Evolutionary conservation across 2,329 filamentous ascomycete genomes (phyloP), one percentile per base, ranked within the genome.

Genomic region (Thelonectria blattea): DNA sequence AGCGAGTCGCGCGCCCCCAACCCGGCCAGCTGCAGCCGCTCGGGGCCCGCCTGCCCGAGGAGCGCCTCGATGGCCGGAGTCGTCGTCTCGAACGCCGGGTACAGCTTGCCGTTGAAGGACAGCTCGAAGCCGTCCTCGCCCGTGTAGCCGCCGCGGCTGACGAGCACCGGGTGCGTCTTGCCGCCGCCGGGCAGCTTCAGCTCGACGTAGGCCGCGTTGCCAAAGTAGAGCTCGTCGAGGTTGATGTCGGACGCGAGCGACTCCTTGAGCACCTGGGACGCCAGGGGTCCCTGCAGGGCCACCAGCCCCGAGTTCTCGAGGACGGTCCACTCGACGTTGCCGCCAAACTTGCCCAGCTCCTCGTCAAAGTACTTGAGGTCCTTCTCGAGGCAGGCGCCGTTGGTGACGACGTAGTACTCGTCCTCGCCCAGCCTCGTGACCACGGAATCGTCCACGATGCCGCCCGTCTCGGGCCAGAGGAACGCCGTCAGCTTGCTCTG

Each of bases 91-190:
- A 70, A 64, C 10, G 75, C 75, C 5, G 74, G 72, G 61, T 75
- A 74, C 34, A 71, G 87, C 66, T 74, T 72, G 65, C 74, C 75
- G 61, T 77, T 75, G 70, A 97, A 91, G 42, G 91, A 95, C 72
- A 99, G 92, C 80, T 99, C 95, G 78, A 99, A 99, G 43, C 95
- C 95, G 76, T 99, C 95, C 80, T 99, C 95, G 61, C 95, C 95
- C 0, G 95, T 99, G 81, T 99, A 99, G 5, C 95, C 95, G 48
- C 91, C 95, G 62, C 95, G 88, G 73, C 89, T 93, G 72, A 97
- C 88, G 52, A 97, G 73, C 18, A 80, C 73, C 7, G 75, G 74
- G 63, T 76, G 73, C 51, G 75, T 72, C 67, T 74, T 72, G 65
- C 64, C 61, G 39, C 82, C 83, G 46, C 83, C 84, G 39, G 82